Percentiles rank a stretch among this genome's conserved stretches.
phyloP scores from a whole-genome alignment of 169 alveolate species.

The Amoebophrya sp. region DNA sequence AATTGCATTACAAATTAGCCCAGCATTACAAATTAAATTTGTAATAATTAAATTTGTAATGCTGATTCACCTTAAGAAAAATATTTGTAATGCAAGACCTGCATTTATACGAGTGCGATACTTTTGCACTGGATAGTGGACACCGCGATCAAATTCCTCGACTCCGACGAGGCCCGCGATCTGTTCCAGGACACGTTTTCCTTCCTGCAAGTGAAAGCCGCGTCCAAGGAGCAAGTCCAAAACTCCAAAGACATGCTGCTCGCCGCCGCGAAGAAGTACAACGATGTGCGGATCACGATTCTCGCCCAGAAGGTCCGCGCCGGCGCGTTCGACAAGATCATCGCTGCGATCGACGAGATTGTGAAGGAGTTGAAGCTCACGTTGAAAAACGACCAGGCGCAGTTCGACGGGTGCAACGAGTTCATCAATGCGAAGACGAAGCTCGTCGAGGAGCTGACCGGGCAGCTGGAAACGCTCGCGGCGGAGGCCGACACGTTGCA shows the following conservation, averaged over 20 bases:
- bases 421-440: not conserved
- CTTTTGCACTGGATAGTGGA: too few relatives aligned
- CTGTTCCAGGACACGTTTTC: not conserved
- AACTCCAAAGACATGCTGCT: not conserved
- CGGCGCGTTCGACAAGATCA: conserved; percentile 10
- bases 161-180: conserved; percentile 14
- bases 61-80: too few relatives aligned
- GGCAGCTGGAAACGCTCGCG: not conserved
- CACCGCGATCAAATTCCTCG: not conserved
- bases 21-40: too few relatives aligned
- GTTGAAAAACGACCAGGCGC: not conserved
- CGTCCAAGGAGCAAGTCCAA: not conserved
- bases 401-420: conserved; percentile 25
- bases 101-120: too few relatives aligned
- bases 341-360: not conserved
- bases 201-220: not conserved
- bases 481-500: not conserved
- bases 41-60: too few relatives aligned
- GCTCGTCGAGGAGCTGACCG: not conserved
- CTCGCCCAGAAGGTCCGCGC: not conserved
- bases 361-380: conserved; percentile 20
- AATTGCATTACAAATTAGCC: too few relatives aligned
- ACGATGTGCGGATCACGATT: not conserved
- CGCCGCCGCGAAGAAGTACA: not conserved
- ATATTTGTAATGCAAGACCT: too few relatives aligned